These are phyloP conservation scores for Dioscorea alata DNA, from an alignment of 106 monocot species.

Conservation along the genomic window DNA sequence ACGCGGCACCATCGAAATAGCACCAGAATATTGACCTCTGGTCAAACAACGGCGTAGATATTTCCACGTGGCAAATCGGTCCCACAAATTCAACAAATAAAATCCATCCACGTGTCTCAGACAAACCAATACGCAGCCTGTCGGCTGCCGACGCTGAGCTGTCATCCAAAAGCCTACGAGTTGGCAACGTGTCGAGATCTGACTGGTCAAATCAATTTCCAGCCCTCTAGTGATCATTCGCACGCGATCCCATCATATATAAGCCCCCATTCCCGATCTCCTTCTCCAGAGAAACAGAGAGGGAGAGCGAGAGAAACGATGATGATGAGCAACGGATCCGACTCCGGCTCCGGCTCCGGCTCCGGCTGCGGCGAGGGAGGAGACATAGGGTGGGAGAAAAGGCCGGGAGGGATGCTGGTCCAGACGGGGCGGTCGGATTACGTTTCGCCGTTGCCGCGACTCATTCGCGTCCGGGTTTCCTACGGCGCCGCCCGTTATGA, in stretches of 20 bases:
- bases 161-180: background rate
- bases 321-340: background rate
- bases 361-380: background rate
- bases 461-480: conserved; percentile 30
- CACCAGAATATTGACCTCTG: too few relatives aligned
- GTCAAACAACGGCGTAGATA: too few relatives aligned
- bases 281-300: background rate
- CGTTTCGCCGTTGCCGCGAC: background rate
- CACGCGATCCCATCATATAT: background rate
- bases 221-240: background rate
- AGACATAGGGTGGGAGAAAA: background rate
- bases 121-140: background rate
- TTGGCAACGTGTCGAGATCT: background rate
- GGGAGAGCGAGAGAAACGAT: too few relatives aligned
- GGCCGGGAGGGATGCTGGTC: conserved; percentile 7
- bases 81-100: background rate
- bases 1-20: too few relatives aligned
- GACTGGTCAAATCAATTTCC: background rate
- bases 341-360: background rate
- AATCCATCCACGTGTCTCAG: background rate
- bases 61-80: too few relatives aligned
- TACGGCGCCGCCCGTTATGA: conserved; percentile 44
- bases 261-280: background rate
- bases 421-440: background rate
- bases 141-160: conserved; percentile 8